Conservation (phyloP, 768 basidiomycete species). For the button mushroom (Agaricus bisporus) region DNA sequence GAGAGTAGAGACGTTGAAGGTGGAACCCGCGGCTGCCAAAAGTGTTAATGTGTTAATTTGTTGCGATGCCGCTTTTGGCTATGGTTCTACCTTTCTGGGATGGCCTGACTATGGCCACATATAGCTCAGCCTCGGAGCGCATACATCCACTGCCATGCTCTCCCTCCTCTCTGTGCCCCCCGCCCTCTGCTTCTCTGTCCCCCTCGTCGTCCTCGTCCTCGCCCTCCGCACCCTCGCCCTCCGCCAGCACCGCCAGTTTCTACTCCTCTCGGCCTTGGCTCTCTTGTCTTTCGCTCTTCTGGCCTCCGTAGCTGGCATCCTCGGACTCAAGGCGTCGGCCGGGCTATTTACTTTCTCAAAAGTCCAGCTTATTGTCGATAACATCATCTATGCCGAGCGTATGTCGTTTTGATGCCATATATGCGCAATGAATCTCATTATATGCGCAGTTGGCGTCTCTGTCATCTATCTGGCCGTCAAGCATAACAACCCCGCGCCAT, state of each 20-base stretch:
- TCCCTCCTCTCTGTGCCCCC: neutral
- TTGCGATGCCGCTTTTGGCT: neutral
- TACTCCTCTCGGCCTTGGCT: neutral
- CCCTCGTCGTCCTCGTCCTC: neutral
- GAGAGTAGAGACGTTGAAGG: no score
- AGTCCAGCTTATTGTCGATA: neutral
- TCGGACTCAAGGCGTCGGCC: neutral
- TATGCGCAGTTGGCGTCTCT: neutral
- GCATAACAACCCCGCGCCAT: slow-evolving; percentile 1
- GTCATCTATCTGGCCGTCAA: neutral
- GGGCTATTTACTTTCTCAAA: neutral
- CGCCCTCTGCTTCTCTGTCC: slow-evolving; percentile 1
- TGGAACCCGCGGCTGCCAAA: no score
- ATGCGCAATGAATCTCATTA: neutral
- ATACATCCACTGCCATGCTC: neutral
- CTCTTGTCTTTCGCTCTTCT: slow-evolving; percentile 40
- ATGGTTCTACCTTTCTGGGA: neutral
- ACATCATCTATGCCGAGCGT: slow-evolving; percentile 2
- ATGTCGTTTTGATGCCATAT: neutral
- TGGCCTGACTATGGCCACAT: neutral
- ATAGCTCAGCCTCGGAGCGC: neutral
- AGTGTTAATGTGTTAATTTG: neutral
- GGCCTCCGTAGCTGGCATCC: slow-evolving; percentile 28
- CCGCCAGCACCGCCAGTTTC: neutral
- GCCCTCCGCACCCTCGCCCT: neutral